Percentiles rank a stretch among this genome's conserved stretches.
Conservation (phyloP, 2,329 filamentous ascomycete species). For the Elsinoe necatrix region DNA sequence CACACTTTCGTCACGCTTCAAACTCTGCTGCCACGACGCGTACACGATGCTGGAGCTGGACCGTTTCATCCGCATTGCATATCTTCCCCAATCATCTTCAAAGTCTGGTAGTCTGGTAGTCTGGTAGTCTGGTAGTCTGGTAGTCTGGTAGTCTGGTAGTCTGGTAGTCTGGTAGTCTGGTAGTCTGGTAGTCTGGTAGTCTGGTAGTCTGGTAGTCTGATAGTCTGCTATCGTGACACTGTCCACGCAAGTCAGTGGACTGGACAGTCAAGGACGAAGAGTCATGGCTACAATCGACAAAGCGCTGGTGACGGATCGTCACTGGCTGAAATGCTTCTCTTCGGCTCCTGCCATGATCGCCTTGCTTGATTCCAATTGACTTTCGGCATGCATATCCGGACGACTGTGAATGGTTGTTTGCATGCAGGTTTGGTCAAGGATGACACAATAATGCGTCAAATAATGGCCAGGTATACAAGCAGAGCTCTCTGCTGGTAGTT, state of each 20-base stretch:
- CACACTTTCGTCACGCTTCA: constrained; percentile 1
- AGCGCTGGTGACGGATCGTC: not conserved
- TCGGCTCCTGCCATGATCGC: constrained; percentile 4
- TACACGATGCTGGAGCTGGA: not conserved
- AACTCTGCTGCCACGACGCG: constrained; percentile 5
- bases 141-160: too few species aligned
- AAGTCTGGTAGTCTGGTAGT: not conserved
- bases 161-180: too few species aligned
- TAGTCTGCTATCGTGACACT: too few species aligned
- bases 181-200: too few species aligned
- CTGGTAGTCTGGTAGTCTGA: too few species aligned
- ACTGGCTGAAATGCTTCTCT: constrained; percentile 2
- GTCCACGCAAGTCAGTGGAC: too few species aligned
- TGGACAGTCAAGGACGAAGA: too few species aligned
- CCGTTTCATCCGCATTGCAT: not conserved
- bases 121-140: too few species aligned
- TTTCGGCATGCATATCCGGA: constrained; percentile 4
- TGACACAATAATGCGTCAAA: constrained; percentile 11
- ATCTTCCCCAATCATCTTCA: not conserved
- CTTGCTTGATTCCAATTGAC: constrained; percentile 14
- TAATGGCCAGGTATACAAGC: not conserved
- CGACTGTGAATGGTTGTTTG: not conserved
- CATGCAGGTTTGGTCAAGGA: not conserved
- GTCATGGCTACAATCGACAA: too few species aligned
- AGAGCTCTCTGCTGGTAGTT: not conserved